Percentiles rank a stretch among this genome's conserved stretches.
Evolutionary conservation across 192 early-diverging fungal genomes (phyloP).

Genomic region (Radiomyces spectabilis): DNA sequence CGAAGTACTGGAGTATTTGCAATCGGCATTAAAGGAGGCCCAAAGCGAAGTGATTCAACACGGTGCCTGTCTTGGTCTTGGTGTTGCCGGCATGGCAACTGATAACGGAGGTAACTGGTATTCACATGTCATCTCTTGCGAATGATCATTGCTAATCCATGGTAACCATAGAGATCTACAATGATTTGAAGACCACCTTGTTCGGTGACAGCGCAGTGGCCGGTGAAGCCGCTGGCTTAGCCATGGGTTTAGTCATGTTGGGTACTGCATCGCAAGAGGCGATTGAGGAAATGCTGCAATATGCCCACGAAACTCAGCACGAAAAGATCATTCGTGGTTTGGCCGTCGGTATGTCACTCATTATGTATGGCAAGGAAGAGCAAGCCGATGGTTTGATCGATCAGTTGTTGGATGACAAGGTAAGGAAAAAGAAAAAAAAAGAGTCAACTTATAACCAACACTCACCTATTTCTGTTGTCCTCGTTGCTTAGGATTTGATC

Average conservation of each 20-base stretch:
- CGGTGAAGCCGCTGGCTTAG: constrained; percentile 93
- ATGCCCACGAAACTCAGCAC: constrained; percentile 97
- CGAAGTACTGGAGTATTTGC: constrained; percentile 75
- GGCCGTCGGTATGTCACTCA: constrained; percentile 86
- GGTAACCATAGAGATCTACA: constrained; percentile 81
- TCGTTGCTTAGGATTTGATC: constrained; percentile 87
- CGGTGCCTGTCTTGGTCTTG: constrained; percentile 91
- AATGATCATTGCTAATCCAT: no score
- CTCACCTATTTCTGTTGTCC: neutral
- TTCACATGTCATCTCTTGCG: no score
- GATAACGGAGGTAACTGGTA: constrained; percentile 76
- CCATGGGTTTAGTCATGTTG: constrained; percentile 97
- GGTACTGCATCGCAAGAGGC: constrained; percentile 77
- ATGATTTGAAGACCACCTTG: constrained; percentile 80
- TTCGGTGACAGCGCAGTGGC: constrained; percentile 95
- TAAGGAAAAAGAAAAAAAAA: constrained; percentile 11
- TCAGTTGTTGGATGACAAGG: constrained; percentile 78
- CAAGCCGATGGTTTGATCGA: constrained; percentile 89
- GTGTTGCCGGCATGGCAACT: constrained; percentile 95
- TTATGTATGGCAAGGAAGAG: constrained; percentile 98
- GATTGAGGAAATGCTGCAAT: constrained; percentile 93
- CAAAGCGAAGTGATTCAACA: constrained; percentile 90
- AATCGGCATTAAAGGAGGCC: constrained; percentile 71
- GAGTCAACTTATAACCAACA: neutral
- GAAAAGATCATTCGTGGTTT: constrained; percentile 99